Conservation (phyloP, 768 basidiomycete genomes). For the Russula earlei region DNA sequence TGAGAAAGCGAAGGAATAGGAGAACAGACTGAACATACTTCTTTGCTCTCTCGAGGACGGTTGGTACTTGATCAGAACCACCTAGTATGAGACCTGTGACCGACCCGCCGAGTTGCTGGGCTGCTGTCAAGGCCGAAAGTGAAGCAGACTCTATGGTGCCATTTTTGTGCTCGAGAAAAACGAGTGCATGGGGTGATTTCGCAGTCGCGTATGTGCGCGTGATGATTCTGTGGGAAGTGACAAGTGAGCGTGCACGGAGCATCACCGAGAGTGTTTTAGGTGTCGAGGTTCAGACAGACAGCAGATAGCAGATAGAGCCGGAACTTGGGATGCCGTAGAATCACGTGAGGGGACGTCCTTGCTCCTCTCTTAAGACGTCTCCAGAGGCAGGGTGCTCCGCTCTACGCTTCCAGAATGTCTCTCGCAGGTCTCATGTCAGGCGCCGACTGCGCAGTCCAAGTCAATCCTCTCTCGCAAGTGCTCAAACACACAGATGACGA, state of each 20-base stretch:
- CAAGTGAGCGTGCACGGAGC: slow-evolving; percentile 3
- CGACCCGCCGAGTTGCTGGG: slow-evolving; percentile 73
- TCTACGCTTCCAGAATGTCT: slow-evolving; percentile 42
- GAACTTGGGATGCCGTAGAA: background rate
- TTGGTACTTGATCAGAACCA: slow-evolving; percentile 53
- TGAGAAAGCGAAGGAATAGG: background rate
- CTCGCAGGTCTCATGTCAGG: slow-evolving; percentile 77
- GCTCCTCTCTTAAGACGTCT: background rate
- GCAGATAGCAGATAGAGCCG: no score
- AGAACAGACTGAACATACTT: slow-evolving; percentile 46
- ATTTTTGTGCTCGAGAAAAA: slow-evolving; percentile 82
- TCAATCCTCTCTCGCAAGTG: slow-evolving; percentile 83
- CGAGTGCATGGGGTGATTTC: slow-evolving; percentile 61
- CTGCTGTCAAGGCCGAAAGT: slow-evolving; percentile 88
- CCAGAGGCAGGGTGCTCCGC: background rate
- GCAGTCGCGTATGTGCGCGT: slow-evolving; percentile 49
- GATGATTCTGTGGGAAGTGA: slow-evolving; percentile 2
- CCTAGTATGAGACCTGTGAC: slow-evolving; percentile 74
- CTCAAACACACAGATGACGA: slow-evolving; percentile 86
- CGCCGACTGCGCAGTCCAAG: slow-evolving; percentile 75
- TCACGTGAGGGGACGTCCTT: slow-evolving; percentile 9
- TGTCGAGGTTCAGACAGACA: background rate
- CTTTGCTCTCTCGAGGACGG: slow-evolving; percentile 65
- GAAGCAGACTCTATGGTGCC: slow-evolving; percentile 78
- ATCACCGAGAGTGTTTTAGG: background rate